Base-by-base conservation (phyloP, 257 asterid genomes). In the Phtheirospermum japonicum region DNA sequence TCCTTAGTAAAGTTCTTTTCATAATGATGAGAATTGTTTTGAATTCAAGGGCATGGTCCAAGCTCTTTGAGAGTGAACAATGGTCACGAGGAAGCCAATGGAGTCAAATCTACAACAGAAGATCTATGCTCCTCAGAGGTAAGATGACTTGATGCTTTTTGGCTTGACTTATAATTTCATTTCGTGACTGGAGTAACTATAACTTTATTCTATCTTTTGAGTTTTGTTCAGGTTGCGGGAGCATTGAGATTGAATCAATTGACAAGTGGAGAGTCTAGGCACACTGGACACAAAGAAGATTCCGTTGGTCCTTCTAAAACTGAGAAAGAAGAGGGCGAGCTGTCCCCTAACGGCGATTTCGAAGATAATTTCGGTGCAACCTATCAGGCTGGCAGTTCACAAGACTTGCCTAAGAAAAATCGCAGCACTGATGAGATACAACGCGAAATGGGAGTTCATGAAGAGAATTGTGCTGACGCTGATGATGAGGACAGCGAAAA, bases 241-340 rank as follows among this genome's bases (percentile, higher is more conserved):
- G 61, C 76, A 53, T 53, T 71, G 55, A 73, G 77, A 73, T 56
- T 67, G 61, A 59, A 59, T 71, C 82, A 77, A 18, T 59, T 71
- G 66, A 61, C 75, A 54, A 82, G 79, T 74, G 90, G 82, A 36
- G 90, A 75, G 64, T 64, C 84, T 45, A 72, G 75, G 68, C 51
- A 37, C 37, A 74, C 70, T 54, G 83, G 77, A 63, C 70, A 68
- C 68, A 77, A 67, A 57, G 86, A 73, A 48, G 82, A 71, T 36
- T 49, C 66, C 26, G 65, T 62, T 28, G 85, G 81, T 78, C 83
- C 79, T 40, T 57, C 75, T 49, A 87, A 85, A 72, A 76, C 54
- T 55, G 97, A 90, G 84, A 90, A 90, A 73, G 97, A 87, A 82
- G 96, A 83, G 79, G 95, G 88, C 51, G 95, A 87, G 72, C 82